phyloP scores from a whole-genome alignment of 129 eudicot species.

The Escallonia herrerae region DNA sequence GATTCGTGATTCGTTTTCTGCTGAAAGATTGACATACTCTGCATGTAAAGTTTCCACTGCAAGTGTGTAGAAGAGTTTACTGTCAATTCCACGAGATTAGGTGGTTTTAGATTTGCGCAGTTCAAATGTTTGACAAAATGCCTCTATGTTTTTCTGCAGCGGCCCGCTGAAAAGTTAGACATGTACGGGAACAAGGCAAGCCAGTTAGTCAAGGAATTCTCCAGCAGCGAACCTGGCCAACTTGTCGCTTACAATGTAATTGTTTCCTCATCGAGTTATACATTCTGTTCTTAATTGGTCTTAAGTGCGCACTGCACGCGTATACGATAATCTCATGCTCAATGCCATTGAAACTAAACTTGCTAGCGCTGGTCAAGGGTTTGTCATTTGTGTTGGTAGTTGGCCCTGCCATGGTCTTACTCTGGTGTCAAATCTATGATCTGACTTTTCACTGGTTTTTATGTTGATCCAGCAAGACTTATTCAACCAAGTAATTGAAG shows the following conservation, averaged over 20 bases:
- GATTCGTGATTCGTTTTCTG: no score
- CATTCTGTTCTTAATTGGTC: no score
- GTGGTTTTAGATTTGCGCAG: conserved; percentile 5
- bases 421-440: no score
- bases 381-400: no score
- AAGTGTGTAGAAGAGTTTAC: not conserved
- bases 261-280: not conserved
- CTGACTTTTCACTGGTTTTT: conserved; percentile 10
- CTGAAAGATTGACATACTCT: no score
- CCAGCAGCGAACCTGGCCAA: conserved; percentile 69
- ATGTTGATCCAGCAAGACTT: conserved; percentile 50
- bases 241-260: conserved; percentile 57
- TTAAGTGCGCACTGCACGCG: no score
- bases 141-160: conserved; percentile 23
- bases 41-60: not conserved
- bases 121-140: conserved; percentile 48
- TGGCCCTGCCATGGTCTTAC: no score
- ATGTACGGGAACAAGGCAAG: conserved; percentile 80
- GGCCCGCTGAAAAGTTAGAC: conserved; percentile 5
- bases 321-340: no score
- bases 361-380: no score
- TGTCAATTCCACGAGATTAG: not conserved
- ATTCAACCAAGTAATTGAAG: conserved; percentile 74
- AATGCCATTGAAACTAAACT: no score
- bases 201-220: conserved; percentile 74